Percentiles rank a stretch among this genome's conserved stretches.
Evolutionary conservation across 306 rosid genomes (phyloP).

Genomic region (Delonix regia): DNA sequence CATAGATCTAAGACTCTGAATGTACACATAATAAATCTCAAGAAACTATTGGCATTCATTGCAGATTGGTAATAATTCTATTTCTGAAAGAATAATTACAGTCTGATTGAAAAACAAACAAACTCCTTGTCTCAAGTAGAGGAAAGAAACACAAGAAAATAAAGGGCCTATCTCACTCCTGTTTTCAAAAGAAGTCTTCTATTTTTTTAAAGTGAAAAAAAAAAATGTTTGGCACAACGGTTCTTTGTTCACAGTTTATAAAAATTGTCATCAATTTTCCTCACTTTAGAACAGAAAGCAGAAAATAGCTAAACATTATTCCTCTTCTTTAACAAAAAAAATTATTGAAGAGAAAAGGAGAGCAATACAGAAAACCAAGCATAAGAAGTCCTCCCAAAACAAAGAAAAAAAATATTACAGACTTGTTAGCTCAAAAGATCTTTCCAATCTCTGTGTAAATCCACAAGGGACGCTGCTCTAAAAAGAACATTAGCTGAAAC

Average conservation of each 20-base stretch:
- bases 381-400: not conserved
- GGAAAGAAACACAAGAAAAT: not conserved
- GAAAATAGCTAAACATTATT: not conserved
- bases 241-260: not conserved
- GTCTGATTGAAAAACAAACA: not conserved
- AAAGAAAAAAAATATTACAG: not conserved
- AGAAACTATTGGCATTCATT: not conserved
- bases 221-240: not conserved
- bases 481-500: not conserved
- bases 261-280: not conserved
- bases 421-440: not conserved
- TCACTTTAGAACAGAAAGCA: not conserved
- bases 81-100: not conserved
- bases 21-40: not conserved
- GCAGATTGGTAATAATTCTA: not conserved
- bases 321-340: not conserved
- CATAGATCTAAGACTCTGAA: not conserved
- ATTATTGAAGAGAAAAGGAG: not conserved
- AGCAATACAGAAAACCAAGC: not conserved
- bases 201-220: not conserved
- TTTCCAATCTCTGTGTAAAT: not conserved
- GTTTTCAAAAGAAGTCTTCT: not conserved
- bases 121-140: not conserved
- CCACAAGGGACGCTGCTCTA: not conserved
- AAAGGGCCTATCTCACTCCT: not conserved